phyloP scores from a whole-genome alignment of 331 rosid species.

The Erythrophleum ivorense region DNA sequence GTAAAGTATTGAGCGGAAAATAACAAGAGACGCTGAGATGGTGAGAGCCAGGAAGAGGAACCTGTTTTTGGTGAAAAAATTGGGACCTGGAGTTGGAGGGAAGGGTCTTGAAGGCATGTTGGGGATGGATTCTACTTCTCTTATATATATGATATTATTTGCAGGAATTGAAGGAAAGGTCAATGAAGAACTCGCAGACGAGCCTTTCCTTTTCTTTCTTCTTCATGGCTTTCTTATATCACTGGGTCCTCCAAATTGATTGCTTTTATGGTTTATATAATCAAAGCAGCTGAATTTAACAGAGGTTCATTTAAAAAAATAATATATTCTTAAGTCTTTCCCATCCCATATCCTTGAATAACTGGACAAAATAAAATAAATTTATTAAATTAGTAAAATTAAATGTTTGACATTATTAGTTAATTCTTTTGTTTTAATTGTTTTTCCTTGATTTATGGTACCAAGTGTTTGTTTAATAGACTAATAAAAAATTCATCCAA shows the following conservation, averaged over 20 bases:
- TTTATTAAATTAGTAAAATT: too few species aligned
- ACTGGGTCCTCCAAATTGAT: constrained; percentile 55
- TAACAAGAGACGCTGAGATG: constrained; percentile 78
- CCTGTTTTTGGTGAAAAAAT: constrained; percentile 64
- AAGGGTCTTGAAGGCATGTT: constrained; percentile 80
- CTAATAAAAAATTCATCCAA: neutral
- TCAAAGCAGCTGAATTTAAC: constrained; percentile 45
- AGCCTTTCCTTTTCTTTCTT: constrained; percentile 29
- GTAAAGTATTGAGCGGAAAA: constrained; percentile 73
- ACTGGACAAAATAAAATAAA: too few species aligned
- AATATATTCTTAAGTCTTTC: too few species aligned
- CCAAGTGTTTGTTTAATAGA: neutral
- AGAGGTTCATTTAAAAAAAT: too few species aligned
- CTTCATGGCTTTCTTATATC: constrained; percentile 33
- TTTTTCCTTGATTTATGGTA: constrained; percentile 43
- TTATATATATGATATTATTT: constrained; percentile 39
- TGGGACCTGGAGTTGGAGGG: constrained; percentile 51
- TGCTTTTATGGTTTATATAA: constrained; percentile 74
- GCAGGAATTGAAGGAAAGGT: constrained; percentile 32
- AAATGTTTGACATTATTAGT: too few species aligned
- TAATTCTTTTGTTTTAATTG: neutral
- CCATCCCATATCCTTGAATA: too few species aligned
- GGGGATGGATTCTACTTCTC: constrained; percentile 24
- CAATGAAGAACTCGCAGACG: constrained; percentile 20
- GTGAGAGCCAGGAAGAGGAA: constrained; percentile 77